Base-by-base conservation (phyloP, 768 basidiomycete species). In the Mycena filopes region DNA sequence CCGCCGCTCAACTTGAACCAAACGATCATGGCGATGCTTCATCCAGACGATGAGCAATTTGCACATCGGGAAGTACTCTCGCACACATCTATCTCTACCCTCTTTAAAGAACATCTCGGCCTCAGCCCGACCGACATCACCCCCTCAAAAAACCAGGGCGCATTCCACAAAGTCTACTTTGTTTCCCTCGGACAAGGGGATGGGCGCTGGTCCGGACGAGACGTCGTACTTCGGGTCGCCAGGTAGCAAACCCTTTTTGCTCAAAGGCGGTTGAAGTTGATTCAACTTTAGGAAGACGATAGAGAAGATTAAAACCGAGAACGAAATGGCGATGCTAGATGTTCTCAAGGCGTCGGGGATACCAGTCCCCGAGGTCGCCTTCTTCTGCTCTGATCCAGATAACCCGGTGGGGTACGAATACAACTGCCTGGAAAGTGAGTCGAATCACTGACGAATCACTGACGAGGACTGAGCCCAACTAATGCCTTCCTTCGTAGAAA, bases 131-230 rank as follows among this genome's bases (percentile, higher is more conserved):
- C 53, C 2, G 47, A 45, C 3, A 69, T 65, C 42, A 55, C 47
- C 2, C 16, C 28, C 7, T 38, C 67, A 15, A 33, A 21, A 38
- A 60, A 48, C 36, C 63, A 69, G 45, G 67, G 67, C 43, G 5
- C 23, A 13, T 69, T 69, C 23, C 67, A 69, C 55, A 69, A 65
- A 18, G 67, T 69, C n/a, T 69, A 69, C 45, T 65, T 69, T 40
- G 46, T 69, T n/a, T 50, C 53, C 9, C 55, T 69, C 6, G 43
- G 26, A 11, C 28, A 56, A 13, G 23, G 23, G 13, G 61, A 53
- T 5, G 57, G 53, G 1, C 20, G 43, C n/a, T 68, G 67, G 67
- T 68, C 67, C 15, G 55, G 67, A 2, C 28, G 25, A 16, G 63
- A 65, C 2, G 58, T 68, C n/a, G 67, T 68, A 1, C 59, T 68